These are phyloP conservation scores for Alternaria burnsii DNA, from an alignment of 2,329 filamentous ascomycete species.

Conservation along the genomic window DNA sequence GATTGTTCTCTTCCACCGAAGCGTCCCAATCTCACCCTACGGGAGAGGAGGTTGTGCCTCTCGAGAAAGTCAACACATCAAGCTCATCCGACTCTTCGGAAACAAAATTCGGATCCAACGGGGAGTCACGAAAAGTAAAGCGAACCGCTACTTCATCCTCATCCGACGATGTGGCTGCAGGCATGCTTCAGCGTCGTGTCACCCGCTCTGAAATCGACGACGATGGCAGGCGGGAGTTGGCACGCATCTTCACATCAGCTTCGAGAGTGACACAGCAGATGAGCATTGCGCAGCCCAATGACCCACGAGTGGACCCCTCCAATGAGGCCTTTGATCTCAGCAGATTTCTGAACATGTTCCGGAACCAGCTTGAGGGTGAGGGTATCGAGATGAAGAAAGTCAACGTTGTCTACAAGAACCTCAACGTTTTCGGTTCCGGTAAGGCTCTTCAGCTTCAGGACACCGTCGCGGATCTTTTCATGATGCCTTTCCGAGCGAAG, in stretches of 20 bases:
- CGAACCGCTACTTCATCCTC: constrained; percentile 12
- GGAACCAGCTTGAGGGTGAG: constrained; percentile 63
- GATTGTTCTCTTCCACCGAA: constrained; percentile 1
- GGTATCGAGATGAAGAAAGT: constrained; percentile 63
- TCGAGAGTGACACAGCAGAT: constrained; percentile 33
- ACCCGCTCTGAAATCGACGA: constrained; percentile 36
- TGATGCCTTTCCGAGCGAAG: constrained; percentile 65
- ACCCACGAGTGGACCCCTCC: constrained; percentile 62
- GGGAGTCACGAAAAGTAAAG: constrained; percentile 14
- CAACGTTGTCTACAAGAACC: constrained; percentile 70
- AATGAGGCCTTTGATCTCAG: constrained; percentile 63
- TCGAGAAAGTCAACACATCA: constrained; percentile 20
- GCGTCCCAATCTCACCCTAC: constrained; percentile 1
- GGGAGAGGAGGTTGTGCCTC: constrained; percentile 19
- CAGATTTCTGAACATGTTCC: constrained; percentile 61
- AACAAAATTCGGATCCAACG: constrained; percentile 24
- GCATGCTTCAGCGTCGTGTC: constrained; percentile 23
- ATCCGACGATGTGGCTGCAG: constrained; percentile 10
- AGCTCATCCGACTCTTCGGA: constrained; percentile 33
- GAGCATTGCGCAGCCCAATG: constrained; percentile 44
- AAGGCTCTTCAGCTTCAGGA: constrained; percentile 73
- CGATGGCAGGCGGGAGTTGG: constrained; percentile 36
- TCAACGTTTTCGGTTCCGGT: constrained; percentile 73
- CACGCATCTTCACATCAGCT: constrained; percentile 35
- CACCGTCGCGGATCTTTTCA: constrained; percentile 68